Conservation (phyloP, 192 early-diverging fungal genomes). For the Coemansia biformis region DNA sequence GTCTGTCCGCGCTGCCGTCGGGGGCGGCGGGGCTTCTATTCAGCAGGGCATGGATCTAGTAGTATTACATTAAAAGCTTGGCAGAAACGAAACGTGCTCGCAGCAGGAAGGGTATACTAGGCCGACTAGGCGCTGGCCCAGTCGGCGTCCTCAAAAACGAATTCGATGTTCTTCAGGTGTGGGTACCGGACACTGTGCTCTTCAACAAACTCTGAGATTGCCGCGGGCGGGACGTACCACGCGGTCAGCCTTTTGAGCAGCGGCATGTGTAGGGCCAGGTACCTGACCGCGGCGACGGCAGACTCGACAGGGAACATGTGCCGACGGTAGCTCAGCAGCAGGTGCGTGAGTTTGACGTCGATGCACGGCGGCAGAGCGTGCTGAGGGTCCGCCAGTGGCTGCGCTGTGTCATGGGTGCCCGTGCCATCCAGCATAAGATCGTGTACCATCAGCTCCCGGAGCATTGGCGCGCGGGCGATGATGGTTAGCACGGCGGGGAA, state of each 20-base stretch:
- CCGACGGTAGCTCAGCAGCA: not conserved
- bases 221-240: not conserved
- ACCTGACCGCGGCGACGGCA: not conserved
- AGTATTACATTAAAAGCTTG: not conserved
- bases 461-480: not conserved
- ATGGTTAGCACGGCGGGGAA: too few relatives aligned
- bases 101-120: too few relatives aligned
- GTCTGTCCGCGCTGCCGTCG: not conserved
- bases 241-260: not conserved
- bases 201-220: not conserved
- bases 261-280: not conserved
- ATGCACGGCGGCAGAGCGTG: not conserved
- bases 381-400: not conserved
- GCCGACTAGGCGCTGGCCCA: too few relatives aligned
- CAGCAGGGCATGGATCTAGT: too few relatives aligned
- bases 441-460: not conserved
- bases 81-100: too few relatives aligned
- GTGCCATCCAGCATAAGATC: not conserved
- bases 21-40: too few relatives aligned
- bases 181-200: not conserved
- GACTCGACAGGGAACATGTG: not conserved
- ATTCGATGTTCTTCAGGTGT: constrained; percentile 4
- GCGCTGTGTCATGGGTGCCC: not conserved
- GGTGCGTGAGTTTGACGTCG: not conserved
- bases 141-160: not conserved